Base-by-base conservation (phyloP, 2,329 filamentous ascomycete genomes). In the Pseudodiploospora longispora region DNA sequence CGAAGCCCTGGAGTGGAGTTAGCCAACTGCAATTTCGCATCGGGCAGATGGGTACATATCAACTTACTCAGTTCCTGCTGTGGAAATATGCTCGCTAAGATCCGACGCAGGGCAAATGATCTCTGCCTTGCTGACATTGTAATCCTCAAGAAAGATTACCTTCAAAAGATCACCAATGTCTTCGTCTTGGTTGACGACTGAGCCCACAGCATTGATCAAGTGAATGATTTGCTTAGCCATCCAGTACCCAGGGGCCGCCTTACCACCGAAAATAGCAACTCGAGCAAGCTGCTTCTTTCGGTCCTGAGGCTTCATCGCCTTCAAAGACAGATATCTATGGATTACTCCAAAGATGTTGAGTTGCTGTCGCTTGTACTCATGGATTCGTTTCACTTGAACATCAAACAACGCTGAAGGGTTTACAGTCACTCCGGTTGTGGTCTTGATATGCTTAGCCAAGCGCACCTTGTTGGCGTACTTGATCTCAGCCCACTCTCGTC, bases 181-280 rank as follows among this genome's bases (percentile, higher is more conserved):
- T 36, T 80, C 74, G 58, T 98, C 93, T 35, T 87, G 86, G 72
- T 98, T 98, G 55, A 98, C 84, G 3, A 97, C 86, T 10, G 80
- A 70, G 4, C 88, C 89, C 28, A 97, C 93, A 49, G 82, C 84
- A 71, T 96, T 97, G 72, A 98, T 83, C 46, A 98, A 78, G 62
- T 97, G 91, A 56, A 98, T 98, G 54, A 96, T 89, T 35, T 93
- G 94, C 78, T 98, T 98, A 33, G 93, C 93, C 93, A 97, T 98
- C 93, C 93, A 98, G 74, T 98, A 98, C 10, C 93, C 93, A 0
- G 93, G 93, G 2, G 93, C 93, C 28, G 93, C 93, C 70, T 98
- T 98, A 57, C 93, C 93, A 60, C 93, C 93, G 62, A 98, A 97
- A 64, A 98, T 94, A 46, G 86, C 93, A 7, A 97, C 93, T 41